Base-by-base conservation (phyloP, 192 early-diverging fungal genomes). In the Pilaira anomala region DNA sequence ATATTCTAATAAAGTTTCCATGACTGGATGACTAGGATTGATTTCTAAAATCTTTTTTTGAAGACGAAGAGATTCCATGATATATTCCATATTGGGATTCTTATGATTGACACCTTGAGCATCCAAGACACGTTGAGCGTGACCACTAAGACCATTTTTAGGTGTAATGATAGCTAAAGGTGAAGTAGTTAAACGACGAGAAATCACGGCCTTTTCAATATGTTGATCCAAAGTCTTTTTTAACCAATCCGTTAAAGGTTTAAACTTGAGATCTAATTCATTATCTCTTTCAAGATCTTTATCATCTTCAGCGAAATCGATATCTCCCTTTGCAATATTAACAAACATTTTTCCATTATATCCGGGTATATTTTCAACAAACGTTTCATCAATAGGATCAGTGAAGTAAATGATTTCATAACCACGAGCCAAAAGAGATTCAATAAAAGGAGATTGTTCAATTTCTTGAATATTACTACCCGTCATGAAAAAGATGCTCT, bases 341-440 rank as follows among this genome's bases (percentile, higher is more conserved):
- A 77, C 76, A 72, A 99, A 87, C 36, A 73, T 68, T 77, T 93
- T 89, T 39, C 87, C 90, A 52, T 91, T 81, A 75, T 85, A 96
- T 30, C 82, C 85, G 9, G 68, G 68, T 36, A 97, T 73, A 41
- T 87, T 85, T 44, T 87, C 80, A 74, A 89, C 76, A 55, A 91
- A 74, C 74, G 86, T 88, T 74, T 92, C 89, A 62, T 92, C 90
- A 60, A 92, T 76, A 33, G 85, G 75, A 42, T 90, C 88, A 51
- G 77, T 78, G 79, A 92, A 80, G 71, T 89, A 90, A 51, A 97
- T 79, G 19, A 98, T 93, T 69, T 98, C 92, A 70, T 89, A 89
- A 25, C 91, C 93, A 57, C 92, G 88, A 19, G 89, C 88, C 61
- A 96, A 67, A 14, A 97, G 82, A 22, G 87, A 84, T 76, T 96